Conservation (phyloP, 2,329 filamentous ascomycete species). For the Westerdykella ornata region DNA sequence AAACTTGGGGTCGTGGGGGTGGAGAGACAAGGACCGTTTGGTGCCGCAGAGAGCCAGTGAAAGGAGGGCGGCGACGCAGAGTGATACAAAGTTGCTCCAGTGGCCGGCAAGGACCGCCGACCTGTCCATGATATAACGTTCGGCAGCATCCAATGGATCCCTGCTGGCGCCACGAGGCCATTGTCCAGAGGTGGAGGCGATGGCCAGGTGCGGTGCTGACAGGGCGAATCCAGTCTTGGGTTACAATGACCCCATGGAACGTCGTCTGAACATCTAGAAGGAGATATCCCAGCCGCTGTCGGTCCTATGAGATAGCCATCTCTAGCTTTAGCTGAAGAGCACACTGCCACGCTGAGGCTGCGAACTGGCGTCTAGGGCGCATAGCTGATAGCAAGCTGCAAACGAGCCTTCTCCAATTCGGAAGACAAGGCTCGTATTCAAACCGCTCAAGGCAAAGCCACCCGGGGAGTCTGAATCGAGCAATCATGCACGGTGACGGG, state of each 20-base stretch:
- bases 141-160: constrained; percentile 13
- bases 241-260: too few relatives aligned
- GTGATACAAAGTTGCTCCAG: constrained; percentile 11
- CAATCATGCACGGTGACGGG: too few relatives aligned
- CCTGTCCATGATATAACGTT: constrained; percentile 31
- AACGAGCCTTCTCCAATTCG: too few relatives aligned
- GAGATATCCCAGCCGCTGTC: too few relatives aligned
- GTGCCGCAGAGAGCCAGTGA: constrained; percentile 12
- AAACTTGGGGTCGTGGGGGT: constrained; percentile 24
- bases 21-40: constrained; percentile 15
- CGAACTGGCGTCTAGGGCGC: not conserved
- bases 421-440: constrained; percentile 10
- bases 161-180: constrained; percentile 18
- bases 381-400: constrained; percentile 1
- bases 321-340: not conserved
- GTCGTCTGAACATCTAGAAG: too few relatives aligned
- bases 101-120: constrained; percentile 10
- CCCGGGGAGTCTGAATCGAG: too few relatives aligned
- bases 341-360: constrained; percentile 9
- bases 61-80: constrained; percentile 11
- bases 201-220: constrained; percentile 9
- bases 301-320: too few relatives aligned
- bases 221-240: too few relatives aligned
- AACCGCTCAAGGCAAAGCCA: too few relatives aligned
- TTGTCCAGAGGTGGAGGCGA: constrained; percentile 21